A percentile compares a stretch with the other conserved stretches of the same genome.
These are phyloP conservation scores for Talaromyces ruber DNA, from an alignment of 495 filamentous ascomycete genomes.

Conservation along the genomic window DNA sequence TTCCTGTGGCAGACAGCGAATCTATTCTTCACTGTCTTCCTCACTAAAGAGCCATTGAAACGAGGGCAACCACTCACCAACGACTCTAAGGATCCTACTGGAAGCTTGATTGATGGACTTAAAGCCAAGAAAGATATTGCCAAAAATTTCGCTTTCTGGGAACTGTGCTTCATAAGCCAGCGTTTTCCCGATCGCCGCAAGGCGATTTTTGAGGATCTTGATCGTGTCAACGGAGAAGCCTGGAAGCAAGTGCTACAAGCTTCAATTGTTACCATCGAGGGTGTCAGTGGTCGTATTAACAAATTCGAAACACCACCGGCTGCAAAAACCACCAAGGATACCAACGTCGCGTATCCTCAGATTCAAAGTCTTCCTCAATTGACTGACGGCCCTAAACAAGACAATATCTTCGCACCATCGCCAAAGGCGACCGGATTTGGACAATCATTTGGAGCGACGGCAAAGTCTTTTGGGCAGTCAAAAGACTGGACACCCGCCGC, in stretches of 20 bases:
- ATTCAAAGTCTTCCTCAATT: slow-evolving; percentile 42
- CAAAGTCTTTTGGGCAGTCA: slow-evolving; percentile 52
- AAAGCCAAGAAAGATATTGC: slow-evolving; percentile 46
- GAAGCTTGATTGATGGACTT: slow-evolving; percentile 75
- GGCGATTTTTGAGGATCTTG: slow-evolving; percentile 81
- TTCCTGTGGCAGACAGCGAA: slow-evolving; percentile 69
- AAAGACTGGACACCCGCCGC: slow-evolving; percentile 38
- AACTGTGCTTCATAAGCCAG: slow-evolving; percentile 70
- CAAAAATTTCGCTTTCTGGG: slow-evolving; percentile 83
- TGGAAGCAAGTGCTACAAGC: slow-evolving; percentile 70
- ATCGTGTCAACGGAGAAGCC: slow-evolving; percentile 65
- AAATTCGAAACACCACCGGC: slow-evolving; percentile 43
- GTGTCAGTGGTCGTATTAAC: slow-evolving; percentile 56
- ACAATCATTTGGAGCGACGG: slow-evolving; percentile 42
- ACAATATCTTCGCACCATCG: slow-evolving; percentile 45
- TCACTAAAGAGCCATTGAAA: slow-evolving; percentile 74
- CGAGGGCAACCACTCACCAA: slow-evolving; percentile 72
- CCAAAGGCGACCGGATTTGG: slow-evolving; percentile 43
- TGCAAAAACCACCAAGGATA: slow-evolving; percentile 10
- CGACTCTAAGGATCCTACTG: slow-evolving; percentile 85
- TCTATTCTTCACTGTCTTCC: slow-evolving; percentile 64
- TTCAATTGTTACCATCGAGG: slow-evolving; percentile 58
- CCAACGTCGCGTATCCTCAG: slow-evolving; percentile 24
- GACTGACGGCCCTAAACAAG: slow-evolving; percentile 45
- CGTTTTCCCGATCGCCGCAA: slow-evolving; percentile 65